Percentiles rank a stretch among this genome's conserved stretches.
Conservation (phyloP, 2,329 filamentous ascomycete species). For the Drechslerella stenobrocha region DNA sequence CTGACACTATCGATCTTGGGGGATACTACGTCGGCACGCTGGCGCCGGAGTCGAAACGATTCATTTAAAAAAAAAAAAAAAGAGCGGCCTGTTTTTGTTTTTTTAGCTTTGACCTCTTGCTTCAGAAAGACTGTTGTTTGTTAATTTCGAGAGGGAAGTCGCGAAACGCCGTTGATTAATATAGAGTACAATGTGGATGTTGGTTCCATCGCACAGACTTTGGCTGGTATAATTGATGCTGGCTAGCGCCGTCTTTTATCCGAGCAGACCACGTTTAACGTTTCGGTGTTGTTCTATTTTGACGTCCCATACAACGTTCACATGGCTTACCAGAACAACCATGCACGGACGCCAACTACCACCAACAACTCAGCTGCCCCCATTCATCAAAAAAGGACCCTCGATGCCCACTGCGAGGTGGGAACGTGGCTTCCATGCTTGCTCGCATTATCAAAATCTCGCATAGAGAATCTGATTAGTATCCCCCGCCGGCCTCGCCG, state of each 20-base stretch:
- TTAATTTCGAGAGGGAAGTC: slow-evolving; percentile 24
- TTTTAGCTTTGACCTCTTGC: slow-evolving; percentile 23
- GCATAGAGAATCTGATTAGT: slow-evolving; percentile 21
- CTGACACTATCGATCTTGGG: too few species aligned
- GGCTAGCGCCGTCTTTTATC: slow-evolving; percentile 27
- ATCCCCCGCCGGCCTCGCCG: slow-evolving; percentile 18
- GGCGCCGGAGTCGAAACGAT: neutral
- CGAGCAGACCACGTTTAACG: slow-evolving; percentile 47
- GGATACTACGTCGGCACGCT: too few species aligned
- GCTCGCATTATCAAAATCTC: slow-evolving; percentile 20
- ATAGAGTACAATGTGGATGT: slow-evolving; percentile 9
- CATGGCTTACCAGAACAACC: too few species aligned
- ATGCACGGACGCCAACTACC: slow-evolving; percentile 41
- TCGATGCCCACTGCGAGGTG: slow-evolving; percentile 13
- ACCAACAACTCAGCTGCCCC: too few species aligned
- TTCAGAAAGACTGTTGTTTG: slow-evolving; percentile 30
- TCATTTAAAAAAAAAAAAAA: neutral
- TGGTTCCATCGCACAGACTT: slow-evolving; percentile 40
- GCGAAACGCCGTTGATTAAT: slow-evolving; percentile 17
- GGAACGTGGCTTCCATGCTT: slow-evolving; percentile 44
- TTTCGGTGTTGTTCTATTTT: slow-evolving; percentile 14
- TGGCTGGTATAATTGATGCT: neutral
- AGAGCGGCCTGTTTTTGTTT: too few species aligned
- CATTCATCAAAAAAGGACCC: too few species aligned
- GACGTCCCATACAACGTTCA: slow-evolving; percentile 42